Base-by-base conservation (phyloP, 2,329 filamentous ascomycete species). In the Incumbomyces delicatus region DNA sequence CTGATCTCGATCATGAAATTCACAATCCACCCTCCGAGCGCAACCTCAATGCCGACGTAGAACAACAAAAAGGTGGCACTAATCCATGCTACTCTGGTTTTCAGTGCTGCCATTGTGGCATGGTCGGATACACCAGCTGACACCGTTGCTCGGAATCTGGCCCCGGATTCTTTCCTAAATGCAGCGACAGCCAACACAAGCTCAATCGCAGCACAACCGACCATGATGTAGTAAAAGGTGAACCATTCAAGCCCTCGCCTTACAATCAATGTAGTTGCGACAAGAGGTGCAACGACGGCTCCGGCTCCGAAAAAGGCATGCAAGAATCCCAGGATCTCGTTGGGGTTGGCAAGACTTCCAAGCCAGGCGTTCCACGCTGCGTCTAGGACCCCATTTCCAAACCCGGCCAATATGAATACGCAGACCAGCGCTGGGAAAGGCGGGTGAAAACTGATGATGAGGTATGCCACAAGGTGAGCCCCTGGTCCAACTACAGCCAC, bases 1-100 rank as follows among this genome's bases (percentile, higher is more conserved):
- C 85, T 74, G 10, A 85, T 78, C 16, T 74, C 66, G 11, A 85
- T 75, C 82, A 89, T 88, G 62, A 89, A 88, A 1, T 80, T 80
- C 41, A 85, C 78, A 50, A 89, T 78, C 83, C 83, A 87, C 14
- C 83, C 84, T 18, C 80, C 79, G 1, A 85, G 66, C 1, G 76
- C 76, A 10, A 57, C 54, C 47, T 90, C 85, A n/a, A 76, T 73
- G 6, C 85, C 85, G 3, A 86, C 78, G 55, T 89, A 89, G 13
- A 76, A 75, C 4, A 88, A 72, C 10, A 88, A 63, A 59, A 88
- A 88, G 2, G 80, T 41, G 2, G 82, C 74, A 37, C 78, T 70
- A 7, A 86, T 67, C 83, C 85, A 88, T 2, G 81, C 81, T 4
- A 83, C 69, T 35, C 43, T 41, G 5, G 55, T 51, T 17, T 44